Base-by-base conservation (phyloP, 139 green algal species). In the Chlamydomonas applanata region DNA sequence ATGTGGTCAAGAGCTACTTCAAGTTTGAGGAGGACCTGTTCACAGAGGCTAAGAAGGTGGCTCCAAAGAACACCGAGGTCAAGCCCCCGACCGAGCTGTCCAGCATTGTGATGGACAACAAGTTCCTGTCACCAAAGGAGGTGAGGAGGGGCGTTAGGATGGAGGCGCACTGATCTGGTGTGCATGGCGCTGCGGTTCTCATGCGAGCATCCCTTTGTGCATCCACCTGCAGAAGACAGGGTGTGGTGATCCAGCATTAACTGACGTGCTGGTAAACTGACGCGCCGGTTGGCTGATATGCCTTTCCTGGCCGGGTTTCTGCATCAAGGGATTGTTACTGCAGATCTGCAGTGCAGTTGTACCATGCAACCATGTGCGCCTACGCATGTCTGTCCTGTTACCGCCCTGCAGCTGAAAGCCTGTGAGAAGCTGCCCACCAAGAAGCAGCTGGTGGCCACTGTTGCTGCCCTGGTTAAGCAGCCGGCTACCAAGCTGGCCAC, bases 391-490 rank as follows among this genome's bases (percentile, higher is more conserved):
- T 49, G 40, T 11, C 40, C 40, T 4, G 19, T 52, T 25, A 9
- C n/a, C 11, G 35, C 13, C 74, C 0, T 54, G 74, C 77, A 91
- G 86, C 79, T 97, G 53, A 91, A 91, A 77, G 82, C 81, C 57
- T 91, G 94, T 77, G 86, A 97, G 84, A 92, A 92, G 68, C 72
- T 97, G 72, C 93, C 93, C 53, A 97, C 89, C 66, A 97, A 95
- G 88, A 56, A 78, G 75, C 82, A 97, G 86, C 86, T 97, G 30
- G 84, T 93, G 14, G 84, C 88, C 52, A 93, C 85, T 69, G 90
- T 97, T 32, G 93, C 90, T 7, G 72, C 79, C 67, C 73, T 96
- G 34, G 82, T 95, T 68, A 97, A 97, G 76, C 79, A 94, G 83
- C 84, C 94, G n/a, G 90, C 93, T 25, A 91, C 82, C 34, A 95